phyloP scores from a whole-genome alignment of 306 rosid genomes.

The Betula pendula region DNA sequence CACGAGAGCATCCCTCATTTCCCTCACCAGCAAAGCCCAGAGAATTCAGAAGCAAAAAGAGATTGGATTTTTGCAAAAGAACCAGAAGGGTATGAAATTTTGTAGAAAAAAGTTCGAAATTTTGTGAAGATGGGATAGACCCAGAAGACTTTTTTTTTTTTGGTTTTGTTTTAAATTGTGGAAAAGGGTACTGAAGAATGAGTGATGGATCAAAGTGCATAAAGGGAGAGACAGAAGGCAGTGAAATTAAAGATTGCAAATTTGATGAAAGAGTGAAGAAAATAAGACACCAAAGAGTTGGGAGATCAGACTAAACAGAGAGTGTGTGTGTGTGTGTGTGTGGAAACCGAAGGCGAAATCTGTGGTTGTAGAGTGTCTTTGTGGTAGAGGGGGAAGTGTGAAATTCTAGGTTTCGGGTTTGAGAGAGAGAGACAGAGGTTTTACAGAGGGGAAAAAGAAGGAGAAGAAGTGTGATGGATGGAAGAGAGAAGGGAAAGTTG shows the following conservation, averaged over 20 bases:
- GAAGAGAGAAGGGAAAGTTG: slow-evolving; percentile 47
- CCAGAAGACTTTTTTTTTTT: slow-evolving; percentile 7
- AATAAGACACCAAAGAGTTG: background rate
- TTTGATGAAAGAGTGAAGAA: slow-evolving; percentile 2
- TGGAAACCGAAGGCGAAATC: background rate
- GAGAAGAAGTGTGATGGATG: slow-evolving; percentile 8
- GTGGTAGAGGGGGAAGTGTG: slow-evolving; percentile 6
- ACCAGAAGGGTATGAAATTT: background rate
- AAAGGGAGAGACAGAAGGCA: background rate
- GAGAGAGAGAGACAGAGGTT: slow-evolving; percentile 3
- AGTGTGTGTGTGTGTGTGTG: background rate
- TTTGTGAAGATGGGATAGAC: background rate
- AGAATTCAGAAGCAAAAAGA: background rate
- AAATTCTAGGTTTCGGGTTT: background rate
- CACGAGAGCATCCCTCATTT: slow-evolving; percentile 99
- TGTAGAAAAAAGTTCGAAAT: background rate
- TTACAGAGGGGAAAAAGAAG: slow-evolving; percentile 3
- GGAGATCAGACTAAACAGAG: background rate
- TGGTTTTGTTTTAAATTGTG: background rate
- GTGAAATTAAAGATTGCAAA: background rate
- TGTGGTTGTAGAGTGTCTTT: background rate
- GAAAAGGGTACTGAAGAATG: background rate
- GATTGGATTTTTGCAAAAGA: background rate
- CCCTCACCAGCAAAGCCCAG: slow-evolving; percentile 50
- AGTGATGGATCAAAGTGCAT: background rate